Evolutionary conservation across 768 basidiomycete genomes (phyloP), one percentile per base, ranked within the genome.

Genomic region (Xanthoconium stramineum): DNA sequence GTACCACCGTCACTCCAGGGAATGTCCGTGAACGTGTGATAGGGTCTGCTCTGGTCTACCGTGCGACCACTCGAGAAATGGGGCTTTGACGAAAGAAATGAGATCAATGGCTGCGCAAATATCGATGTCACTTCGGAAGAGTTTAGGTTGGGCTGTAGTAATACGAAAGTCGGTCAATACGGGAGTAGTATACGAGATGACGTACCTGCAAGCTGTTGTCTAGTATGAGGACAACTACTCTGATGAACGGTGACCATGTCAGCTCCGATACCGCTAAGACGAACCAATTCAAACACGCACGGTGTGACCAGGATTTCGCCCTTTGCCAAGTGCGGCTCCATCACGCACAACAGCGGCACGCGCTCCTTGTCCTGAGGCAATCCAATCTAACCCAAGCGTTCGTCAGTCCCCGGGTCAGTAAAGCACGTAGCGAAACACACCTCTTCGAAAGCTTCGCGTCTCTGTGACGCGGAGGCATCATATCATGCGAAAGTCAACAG

Each of bases 381-480:
- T n/a, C 93, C 93, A 43, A 95, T 87, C 93, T 95, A 66, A 3
- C 37, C n/a, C 45, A 12, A 17, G 0, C 17, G 6, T 35, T 19
- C 28, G 11, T 54, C n/a, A 39, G 17, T 32, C 6, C 33, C 15
- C 8, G 2, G 12, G n/a, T 10, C n/a, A 3, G 0, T 3, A 37
- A 45, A 4, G 7, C 9, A 19, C 39, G 14, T 11, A 2, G 13
- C 10, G 19, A 17, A 13, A 55, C 69, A 8, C 53, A 92, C 94
- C 82, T 96, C 94, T 71, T 96, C 94, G 56, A 83, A 94, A 0
- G 93, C 92, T 74, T 95, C 93, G 42, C 93, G 80, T 52, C 94
- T 75, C 92, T 94, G 47, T 11, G 24, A 4, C 11, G 19, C 28
- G 35, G 3, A n/a, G n/a, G n/a, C n/a, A n/a, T n/a, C n/a, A 13